Percentiles rank a stretch among this genome's conserved stretches.
phyloP scores from a whole-genome alignment of 2,329 filamentous ascomycete species.

The Trichoderma sp. region DNA sequence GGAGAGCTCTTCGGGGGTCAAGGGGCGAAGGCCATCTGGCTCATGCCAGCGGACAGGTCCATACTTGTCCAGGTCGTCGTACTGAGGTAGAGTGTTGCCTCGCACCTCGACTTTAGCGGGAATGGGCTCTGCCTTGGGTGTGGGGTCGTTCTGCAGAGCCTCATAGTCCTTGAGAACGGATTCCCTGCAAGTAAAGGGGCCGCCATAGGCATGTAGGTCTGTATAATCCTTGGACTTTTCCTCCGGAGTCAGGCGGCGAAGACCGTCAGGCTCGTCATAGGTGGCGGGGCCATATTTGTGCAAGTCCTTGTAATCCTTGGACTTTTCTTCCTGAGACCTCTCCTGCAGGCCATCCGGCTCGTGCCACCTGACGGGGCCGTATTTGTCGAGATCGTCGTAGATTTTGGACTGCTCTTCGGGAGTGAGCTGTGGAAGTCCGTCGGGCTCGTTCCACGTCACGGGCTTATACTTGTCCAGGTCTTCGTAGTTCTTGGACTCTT shows the following conservation, averaged over 20 bases:
- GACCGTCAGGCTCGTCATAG: slow-evolving; percentile 37
- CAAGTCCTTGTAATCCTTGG: slow-evolving; percentile 45
- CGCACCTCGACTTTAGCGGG: slow-evolving; percentile 37
- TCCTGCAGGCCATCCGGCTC: slow-evolving; percentile 36
- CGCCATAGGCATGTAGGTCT: slow-evolving; percentile 41
- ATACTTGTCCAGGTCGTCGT: slow-evolving; percentile 47
- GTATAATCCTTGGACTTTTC: slow-evolving; percentile 35
- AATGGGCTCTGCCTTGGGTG: slow-evolving; percentile 40
- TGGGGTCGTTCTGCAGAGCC: slow-evolving; percentile 33
- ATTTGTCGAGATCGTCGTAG: slow-evolving; percentile 40
- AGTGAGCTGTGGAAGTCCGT: slow-evolving; percentile 33
- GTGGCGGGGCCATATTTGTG: slow-evolving; percentile 39
- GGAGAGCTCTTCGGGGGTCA: slow-evolving; percentile 38
- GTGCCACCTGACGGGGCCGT: slow-evolving; percentile 34
- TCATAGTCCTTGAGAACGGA: slow-evolving; percentile 33
- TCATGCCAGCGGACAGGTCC: slow-evolving; percentile 41
- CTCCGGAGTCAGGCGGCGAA: slow-evolving; percentile 32
- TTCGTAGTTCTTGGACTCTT: slow-evolving; percentile 40
- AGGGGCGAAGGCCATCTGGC: slow-evolving; percentile 41
- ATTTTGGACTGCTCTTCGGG: slow-evolving; percentile 39
- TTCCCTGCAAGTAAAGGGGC: slow-evolving; percentile 39
- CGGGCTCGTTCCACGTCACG: slow-evolving; percentile 38
- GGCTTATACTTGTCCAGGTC: slow-evolving; percentile 42
- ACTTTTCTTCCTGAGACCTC: slow-evolving; percentile 36
- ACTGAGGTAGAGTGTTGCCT: slow-evolving; percentile 34